Percentiles rank a stretch among this genome's conserved stretches.
Conservation (phyloP, 345 rosid genomes). For the Eucalyptus marginata region DNA sequence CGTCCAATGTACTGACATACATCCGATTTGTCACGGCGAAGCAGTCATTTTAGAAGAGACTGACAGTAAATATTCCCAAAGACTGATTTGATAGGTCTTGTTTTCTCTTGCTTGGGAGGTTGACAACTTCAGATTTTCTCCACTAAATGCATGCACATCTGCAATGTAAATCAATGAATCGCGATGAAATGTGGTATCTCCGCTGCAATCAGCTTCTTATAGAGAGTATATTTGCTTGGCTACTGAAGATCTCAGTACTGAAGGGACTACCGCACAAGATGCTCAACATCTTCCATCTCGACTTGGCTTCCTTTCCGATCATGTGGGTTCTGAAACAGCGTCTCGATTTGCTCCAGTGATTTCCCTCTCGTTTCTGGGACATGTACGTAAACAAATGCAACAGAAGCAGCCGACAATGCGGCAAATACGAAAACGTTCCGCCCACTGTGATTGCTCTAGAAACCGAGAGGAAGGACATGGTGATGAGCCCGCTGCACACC, state of each 20-base stretch:
- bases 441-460: conserved; percentile 38
- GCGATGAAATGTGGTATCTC: not conserved
- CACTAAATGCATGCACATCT: not conserved
- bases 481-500: conserved; percentile 48
- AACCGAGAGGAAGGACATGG: conserved; percentile 65
- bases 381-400: conserved; percentile 29
- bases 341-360: conserved; percentile 52
- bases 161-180: not conserved
- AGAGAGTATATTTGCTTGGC: not conserved
- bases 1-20: not conserved
- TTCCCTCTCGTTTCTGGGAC: conserved; percentile 68
- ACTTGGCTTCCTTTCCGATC: not conserved
- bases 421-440: conserved; percentile 50
- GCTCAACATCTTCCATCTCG: not conserved
- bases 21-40: no score
- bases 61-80: no score
- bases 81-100: no score
- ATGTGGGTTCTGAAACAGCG: conserved; percentile 6
- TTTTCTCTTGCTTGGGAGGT: not conserved
- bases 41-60: no score
- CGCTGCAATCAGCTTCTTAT: not conserved
- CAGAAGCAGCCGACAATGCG: conserved; percentile 38
- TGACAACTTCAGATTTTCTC: not conserved
- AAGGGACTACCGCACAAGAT: not conserved
- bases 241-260: not conserved